These are phyloP conservation scores for Boletus vinaceobasis DNA, from an alignment of 768 basidiomycete genomes.

Conservation along the genomic window DNA sequence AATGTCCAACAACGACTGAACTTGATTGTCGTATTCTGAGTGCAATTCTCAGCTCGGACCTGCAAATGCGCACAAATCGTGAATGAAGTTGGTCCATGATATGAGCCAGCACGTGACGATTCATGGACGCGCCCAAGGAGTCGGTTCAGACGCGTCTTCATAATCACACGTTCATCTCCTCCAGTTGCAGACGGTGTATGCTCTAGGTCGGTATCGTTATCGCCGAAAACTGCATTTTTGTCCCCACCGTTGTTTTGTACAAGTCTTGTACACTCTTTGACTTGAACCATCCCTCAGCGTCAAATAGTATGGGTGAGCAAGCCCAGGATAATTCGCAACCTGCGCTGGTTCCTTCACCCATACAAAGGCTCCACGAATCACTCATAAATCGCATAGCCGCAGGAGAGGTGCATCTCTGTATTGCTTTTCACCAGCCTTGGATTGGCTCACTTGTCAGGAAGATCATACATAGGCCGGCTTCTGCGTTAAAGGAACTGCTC, in stretches of 20 bases:
- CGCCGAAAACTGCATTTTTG: too few species aligned
- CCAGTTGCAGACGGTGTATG: background rate
- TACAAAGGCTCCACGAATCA: constrained; percentile 72
- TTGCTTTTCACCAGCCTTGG: background rate
- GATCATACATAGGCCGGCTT: constrained; percentile 89
- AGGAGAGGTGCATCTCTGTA: constrained; percentile 49
- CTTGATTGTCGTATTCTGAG: too few species aligned
- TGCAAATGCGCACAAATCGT: too few species aligned
- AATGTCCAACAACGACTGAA: too few species aligned
- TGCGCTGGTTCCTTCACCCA: constrained; percentile 52
- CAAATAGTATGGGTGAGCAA: constrained; percentile 12
- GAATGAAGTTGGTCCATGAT: background rate
- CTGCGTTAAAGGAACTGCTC: constrained; percentile 92
- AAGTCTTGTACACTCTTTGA: background rate
- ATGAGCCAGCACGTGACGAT: background rate
- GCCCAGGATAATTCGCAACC: constrained; percentile 14
- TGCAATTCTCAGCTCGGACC: too few species aligned
- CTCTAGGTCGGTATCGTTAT: background rate
- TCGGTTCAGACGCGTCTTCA: background rate
- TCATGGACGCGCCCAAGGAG: background rate
- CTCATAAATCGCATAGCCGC: constrained; percentile 91
- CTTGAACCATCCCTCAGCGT: too few species aligned
- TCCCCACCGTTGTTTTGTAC: background rate
- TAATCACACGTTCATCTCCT: background rate
- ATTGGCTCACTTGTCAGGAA: constrained; percentile 31